Evolutionary conservation across 2,329 filamentous ascomycete species (phyloP), one percentile per base, ranked within the genome.

Genomic region (Septoria linicola): DNA sequence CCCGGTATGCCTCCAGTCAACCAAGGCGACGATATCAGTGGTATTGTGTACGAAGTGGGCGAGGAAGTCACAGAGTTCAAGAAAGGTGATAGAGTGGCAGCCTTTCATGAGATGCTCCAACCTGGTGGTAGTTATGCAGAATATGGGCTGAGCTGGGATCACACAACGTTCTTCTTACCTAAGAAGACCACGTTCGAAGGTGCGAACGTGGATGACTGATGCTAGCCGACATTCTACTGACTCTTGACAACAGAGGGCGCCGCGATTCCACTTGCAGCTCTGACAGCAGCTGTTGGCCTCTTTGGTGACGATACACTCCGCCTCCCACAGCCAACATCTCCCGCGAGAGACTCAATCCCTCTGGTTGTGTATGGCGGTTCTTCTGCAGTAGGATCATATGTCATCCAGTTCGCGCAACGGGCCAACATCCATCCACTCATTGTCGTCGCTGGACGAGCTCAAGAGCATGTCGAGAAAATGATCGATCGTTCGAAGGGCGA

Each of bases 371-470:
- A 79, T 59, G 76, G 76, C 25, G 79, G 73, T 0, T 72, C 77
- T 1, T 76, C 76, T 0, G 75, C 81, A 0, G 81, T 85, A 1
- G 82, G 82, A 7, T 69, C 77, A 7, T 85, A 79, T 60, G 76
- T 76, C 0, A 66, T 84, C 34, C 80, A 85, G 63, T 71, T 85
- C 14, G 80, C 80, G 8, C 62, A 59, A 3, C 69, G 49, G 1
- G 66, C 61, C 55, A 79, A 81, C 62, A 80, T 85, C 53, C 80
- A 84, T 65, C 83, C 82, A 0, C 67, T 85, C 36, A 81, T 86
- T 57, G 76, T 74, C 51, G 72, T 85, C 5, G 80, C 82, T 0
- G 82, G 82, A 7, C 69, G 72, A 3, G 79, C 78, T 2, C 67
- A 67, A n/a, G 60, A 72, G 5, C 78, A 78, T 57, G 80, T 83